These are phyloP conservation scores for Dioscorea cayenensis DNA, from an alignment of 116 monocot genomes.

Conservation along the genomic window DNA sequence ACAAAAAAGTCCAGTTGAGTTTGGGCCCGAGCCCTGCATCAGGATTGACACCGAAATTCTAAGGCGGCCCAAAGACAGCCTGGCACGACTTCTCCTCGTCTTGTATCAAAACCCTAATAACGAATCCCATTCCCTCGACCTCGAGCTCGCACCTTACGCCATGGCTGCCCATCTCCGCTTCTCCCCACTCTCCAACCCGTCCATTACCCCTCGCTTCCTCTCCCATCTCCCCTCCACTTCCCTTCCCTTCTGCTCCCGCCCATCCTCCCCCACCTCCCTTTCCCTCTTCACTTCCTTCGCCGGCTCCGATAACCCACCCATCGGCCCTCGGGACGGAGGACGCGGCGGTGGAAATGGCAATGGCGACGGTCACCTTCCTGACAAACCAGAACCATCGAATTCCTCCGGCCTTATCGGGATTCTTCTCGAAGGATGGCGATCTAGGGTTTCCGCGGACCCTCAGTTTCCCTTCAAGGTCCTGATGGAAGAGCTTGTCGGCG, in stretches of 20 bases:
- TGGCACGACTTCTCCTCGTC: too few relatives aligned
- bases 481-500: conserved; percentile 79
- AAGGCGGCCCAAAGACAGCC: too few relatives aligned
- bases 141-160: not conserved
- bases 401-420: conserved; percentile 18
- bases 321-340: conserved; percentile 10
- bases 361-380: not conserved
- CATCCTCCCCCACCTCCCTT: not conserved
- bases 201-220: not conserved
- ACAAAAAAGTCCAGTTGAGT: too few relatives aligned
- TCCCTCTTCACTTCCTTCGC: not conserved
- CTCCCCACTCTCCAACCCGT: not conserved
- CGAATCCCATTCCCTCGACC: not conserved
- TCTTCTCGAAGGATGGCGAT: conserved; percentile 66
- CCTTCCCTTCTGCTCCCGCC: not conserved
- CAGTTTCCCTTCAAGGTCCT: conserved; percentile 92
- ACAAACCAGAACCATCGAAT: conserved; percentile 13
- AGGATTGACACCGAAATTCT: too few relatives aligned
- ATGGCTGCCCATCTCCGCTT: conserved; percentile 2
- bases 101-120: too few relatives aligned
- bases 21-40: too few relatives aligned
- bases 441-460: conserved; percentile 69
- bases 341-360: not conserved
- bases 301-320: not conserved
- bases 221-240: not conserved